Base-by-base conservation (phyloP, 2,329 filamentous ascomycete genomes). In the Mariannaea elegans region DNA sequence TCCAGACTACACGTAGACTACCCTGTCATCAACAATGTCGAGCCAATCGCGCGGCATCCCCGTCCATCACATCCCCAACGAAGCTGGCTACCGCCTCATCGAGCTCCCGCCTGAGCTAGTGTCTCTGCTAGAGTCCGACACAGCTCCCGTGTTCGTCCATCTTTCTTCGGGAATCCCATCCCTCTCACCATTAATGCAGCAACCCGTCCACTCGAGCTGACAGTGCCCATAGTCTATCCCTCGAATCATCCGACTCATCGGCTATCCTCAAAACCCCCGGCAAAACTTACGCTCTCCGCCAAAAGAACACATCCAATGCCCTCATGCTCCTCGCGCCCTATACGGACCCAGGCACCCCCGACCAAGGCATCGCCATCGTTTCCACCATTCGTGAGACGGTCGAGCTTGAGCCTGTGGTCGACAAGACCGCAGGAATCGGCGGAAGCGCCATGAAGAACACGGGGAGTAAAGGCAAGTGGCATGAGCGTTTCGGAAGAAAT, bases 241-340 rank as follows among this genome's bases (percentile, higher is more conserved):
- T 85, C 44, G 79, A 82, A 63, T 80, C 81, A 12, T 83, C 83
- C 18, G 76, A 81, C 19, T 75, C 79, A 2, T 72, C 74, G 2
- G 85, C 86, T 23, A 71, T 87, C 39, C 80, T 89, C 53, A 82
- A 77, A 65, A 80, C 81, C 1, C 80, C 80, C 3, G 73, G 77
- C 52, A 82, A 81, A 65, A 83, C 81, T 14, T 90, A 87, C 75
- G 80, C 80, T 6, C 79, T 90, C 45, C 84, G 84, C 27, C 87
- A 89, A 69, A 89, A 89, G 72, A 89, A 89, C 72, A 89, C 87
- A 0, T 90, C 87, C 44, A 90, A 90, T 70, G 83, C 84, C n/a
- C 78, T 90, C 45, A 83, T 89, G 67, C 72, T 90, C 3, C 76
- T 89, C 29, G 71, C 76, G 23, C 75, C 80, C 5, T 36, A 59